Conservation (phyloP, 495 filamentous ascomycete genomes). For the Talaromyces proteolyticus region DNA sequence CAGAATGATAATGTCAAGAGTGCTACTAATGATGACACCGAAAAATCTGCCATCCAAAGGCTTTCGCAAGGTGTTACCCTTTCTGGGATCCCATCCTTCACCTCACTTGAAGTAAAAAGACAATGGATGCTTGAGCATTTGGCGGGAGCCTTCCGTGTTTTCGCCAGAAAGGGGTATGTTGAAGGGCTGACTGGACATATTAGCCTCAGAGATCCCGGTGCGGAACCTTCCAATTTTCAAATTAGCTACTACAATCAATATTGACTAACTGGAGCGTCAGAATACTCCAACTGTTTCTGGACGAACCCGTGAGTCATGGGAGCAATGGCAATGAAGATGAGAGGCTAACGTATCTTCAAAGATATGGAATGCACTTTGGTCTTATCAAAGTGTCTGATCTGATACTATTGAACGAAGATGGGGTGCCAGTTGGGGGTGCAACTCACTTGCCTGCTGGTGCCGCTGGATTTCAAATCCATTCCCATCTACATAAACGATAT, state of each 20-base stretch:
- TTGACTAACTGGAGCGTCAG: neutral
- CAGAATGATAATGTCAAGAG: neutral
- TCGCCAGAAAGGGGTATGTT: constrained; percentile 16
- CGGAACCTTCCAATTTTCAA: neutral
- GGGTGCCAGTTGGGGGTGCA: constrained; percentile 31
- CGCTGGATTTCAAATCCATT: constrained; percentile 53
- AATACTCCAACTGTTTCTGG: constrained; percentile 9
- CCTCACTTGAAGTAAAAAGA: constrained; percentile 6
- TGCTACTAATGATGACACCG: neutral
- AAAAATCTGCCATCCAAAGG: constrained; percentile 3
- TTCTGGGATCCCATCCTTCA: constrained; percentile 8
- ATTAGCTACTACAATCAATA: neutral
- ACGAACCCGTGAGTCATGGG: constrained; percentile 14
- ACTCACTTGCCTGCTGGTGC: constrained; percentile 34
- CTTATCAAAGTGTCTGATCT: constrained; percentile 23
- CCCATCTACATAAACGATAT: constrained; percentile 12
- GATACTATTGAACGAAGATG: constrained; percentile 16
- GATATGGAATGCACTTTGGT: constrained; percentile 20
- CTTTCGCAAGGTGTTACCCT: constrained; percentile 12
- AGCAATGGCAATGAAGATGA: neutral
- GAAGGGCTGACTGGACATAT: constrained; percentile 30
- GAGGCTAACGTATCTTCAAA: neutral
- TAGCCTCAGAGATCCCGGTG: constrained; percentile 18
- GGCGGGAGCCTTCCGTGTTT: constrained; percentile 24
- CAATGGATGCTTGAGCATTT: constrained; percentile 47